Evolutionary conservation across 768 basidiomycete species (phyloP).

Genomic region (Lepiota subincarnata): DNA sequence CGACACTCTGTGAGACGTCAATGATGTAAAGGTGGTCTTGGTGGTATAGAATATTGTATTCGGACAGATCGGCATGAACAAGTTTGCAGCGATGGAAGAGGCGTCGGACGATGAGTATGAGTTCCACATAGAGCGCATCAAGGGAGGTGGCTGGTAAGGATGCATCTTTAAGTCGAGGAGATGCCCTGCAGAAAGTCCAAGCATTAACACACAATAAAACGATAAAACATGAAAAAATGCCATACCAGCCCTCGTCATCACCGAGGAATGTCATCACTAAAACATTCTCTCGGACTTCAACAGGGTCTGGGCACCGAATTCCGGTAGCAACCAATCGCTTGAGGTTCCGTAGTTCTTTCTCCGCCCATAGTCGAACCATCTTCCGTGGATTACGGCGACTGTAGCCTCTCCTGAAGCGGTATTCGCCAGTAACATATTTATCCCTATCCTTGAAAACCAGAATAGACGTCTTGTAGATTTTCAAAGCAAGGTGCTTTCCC

Average conservation of each 20-base stretch:
- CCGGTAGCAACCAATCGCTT: constrained; percentile 81
- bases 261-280: constrained; percentile 95
- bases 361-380: constrained; percentile 98
- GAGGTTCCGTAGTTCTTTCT: constrained; percentile 98
- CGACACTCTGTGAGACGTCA: constrained; percentile 98
- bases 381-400: constrained; percentile 87
- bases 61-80: constrained; percentile 96
- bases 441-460: constrained; percentile 97
- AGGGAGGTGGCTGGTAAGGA: constrained; percentile 43
- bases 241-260: constrained; percentile 74
- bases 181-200: constrained; percentile 55
- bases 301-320: constrained; percentile 79
- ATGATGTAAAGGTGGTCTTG: constrained; percentile 83
- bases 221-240: neutral
- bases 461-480: constrained; percentile 98
- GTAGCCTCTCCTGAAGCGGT: constrained; percentile 90
- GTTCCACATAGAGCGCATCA: constrained; percentile 66
- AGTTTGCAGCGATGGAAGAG: constrained; percentile 91
- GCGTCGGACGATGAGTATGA: constrained; percentile 72
- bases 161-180: constrained; percentile 92
- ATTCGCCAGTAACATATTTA: constrained; percentile 92
- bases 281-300: constrained; percentile 95
- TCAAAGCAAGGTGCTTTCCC: constrained; percentile 74
- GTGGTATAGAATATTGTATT: constrained; percentile 96
- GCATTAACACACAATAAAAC: constrained; percentile 1